These are phyloP conservation scores for Neoscytalidium dimidiatum DNA, from an alignment of 2,329 filamentous ascomycete species.

Conservation along the genomic window DNA sequence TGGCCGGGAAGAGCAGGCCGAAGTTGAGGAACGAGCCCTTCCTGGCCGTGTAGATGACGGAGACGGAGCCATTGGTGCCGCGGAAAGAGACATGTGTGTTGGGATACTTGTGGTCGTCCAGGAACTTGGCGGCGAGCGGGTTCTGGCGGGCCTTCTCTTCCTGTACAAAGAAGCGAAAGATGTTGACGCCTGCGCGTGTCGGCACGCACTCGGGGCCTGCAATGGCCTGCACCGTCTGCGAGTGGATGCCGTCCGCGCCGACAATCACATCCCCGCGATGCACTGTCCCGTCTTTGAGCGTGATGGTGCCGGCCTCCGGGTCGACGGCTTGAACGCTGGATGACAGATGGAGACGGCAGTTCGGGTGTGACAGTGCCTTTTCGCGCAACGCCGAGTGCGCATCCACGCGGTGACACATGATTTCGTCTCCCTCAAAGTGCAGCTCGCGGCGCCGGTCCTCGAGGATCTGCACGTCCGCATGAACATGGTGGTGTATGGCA, in stretches of 20 bases:
- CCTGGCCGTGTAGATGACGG: constrained; percentile 9
- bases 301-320: constrained; percentile 3
- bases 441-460: constrained; percentile 9
- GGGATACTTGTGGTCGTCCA: not conserved
- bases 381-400: constrained; percentile 1
- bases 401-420: constrained; percentile 13
- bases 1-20: constrained; percentile 10
- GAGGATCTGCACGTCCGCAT: not conserved
- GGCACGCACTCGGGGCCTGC: constrained; percentile 7
- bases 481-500: not conserved
- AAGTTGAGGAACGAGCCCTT: constrained; percentile 7
- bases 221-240: constrained; percentile 10
- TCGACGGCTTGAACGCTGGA: not conserved
- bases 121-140: not conserved
- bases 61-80: not conserved
- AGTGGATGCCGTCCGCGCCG: constrained; percentile 14
- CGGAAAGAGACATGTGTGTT: not conserved
- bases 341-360: constrained; percentile 3
- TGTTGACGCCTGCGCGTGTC: constrained; percentile 3
- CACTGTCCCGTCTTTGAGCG: not conserved
- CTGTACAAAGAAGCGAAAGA: constrained; percentile 10
- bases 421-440: constrained; percentile 5
- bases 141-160: constrained; percentile 5
- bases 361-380: constrained; percentile 6
- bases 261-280: constrained; percentile 1